Evolutionary conservation across 768 basidiomycete species (phyloP).

Genomic region (Suillus clintonianus): DNA sequence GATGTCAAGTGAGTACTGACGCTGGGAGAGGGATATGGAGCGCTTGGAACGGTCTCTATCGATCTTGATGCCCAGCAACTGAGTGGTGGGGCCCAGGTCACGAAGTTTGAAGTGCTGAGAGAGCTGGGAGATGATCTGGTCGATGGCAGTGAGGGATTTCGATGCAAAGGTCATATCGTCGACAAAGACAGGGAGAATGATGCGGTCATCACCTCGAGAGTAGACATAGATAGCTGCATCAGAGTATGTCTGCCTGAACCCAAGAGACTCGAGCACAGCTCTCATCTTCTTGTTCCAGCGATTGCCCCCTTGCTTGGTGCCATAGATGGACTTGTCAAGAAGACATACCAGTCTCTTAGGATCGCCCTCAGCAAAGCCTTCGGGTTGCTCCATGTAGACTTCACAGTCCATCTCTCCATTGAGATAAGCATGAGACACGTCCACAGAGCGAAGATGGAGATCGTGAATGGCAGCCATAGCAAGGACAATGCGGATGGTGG

Average conservation of each 20-base stretch:
- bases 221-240: too few relatives aligned
- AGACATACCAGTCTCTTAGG: neutral
- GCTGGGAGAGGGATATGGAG: too few relatives aligned
- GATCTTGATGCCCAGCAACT: too few relatives aligned
- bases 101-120: neutral
- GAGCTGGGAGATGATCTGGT: neutral
- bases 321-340: constrained; percentile 30
- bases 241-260: constrained; percentile 8
- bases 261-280: constrained; percentile 17
- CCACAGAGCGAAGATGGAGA: constrained; percentile 17
- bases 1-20: too few relatives aligned
- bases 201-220: too few relatives aligned
- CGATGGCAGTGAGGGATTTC: neutral
- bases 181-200: too few relatives aligned
- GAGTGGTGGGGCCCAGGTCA: too few relatives aligned
- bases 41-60: too few relatives aligned
- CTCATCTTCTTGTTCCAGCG: constrained; percentile 30
- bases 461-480: constrained; percentile 29
- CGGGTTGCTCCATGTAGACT: constrained; percentile 21
- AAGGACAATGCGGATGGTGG: too few relatives aligned
- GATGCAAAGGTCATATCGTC: too few relatives aligned
- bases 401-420: constrained; percentile 19
- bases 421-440: constrained; percentile 17
- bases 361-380: constrained; percentile 13
- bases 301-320: constrained; percentile 34